Evolutionary conservation across 192 early-diverging fungal genomes (phyloP), one percentile per base, ranked within the genome.

Genomic region (Cetraspora pellucida): DNA sequence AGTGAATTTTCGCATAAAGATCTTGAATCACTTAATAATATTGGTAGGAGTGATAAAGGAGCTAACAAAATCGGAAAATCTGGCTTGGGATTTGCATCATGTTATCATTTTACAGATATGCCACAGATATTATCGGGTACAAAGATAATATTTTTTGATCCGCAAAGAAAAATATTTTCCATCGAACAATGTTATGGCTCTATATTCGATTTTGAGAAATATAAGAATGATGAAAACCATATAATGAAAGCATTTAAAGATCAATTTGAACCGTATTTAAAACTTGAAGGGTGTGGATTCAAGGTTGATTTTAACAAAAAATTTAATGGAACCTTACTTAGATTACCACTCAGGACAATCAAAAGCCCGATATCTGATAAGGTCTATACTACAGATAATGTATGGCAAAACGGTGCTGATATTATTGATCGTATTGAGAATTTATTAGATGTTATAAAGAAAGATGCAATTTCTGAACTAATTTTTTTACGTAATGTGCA

Each of bases 81-180:
- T 25, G 82, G 82, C 3, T 60, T 70, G 11, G 82, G 82, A 5
- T 83, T 83, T 45, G 72, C 78, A 21, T 65, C 52, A 37, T 75
- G 57, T 9, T 83, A 78, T 60, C 80, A 83, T 37, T 27, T 81
- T 37, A 81, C 80, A 0, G 82, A 83, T 52, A 69, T 83, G 13
- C 82, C 82, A 0, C 78, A 77, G 16, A 57, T 83, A 43, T 70
- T 81, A 23, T 81, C 80, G 11, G 80, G 80, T 23, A 46, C 45
- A 6, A 44, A 81, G 46, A 65, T 81, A n/a, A 77, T 49, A 7
- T 78, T 81, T 43, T 83, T 83, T 27, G 79, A 83, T 21, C 82
- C 80, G 1, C 23, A 63, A 2, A 10, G 23, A 17, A 55, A 31
- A n/a, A 63, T 70, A 27, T 77, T 81, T 21, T 28, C 14, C 1